Evolutionary conservation across 306 rosid genomes (phyloP).

Genomic region (Gynostemma pentaphyllum): DNA sequence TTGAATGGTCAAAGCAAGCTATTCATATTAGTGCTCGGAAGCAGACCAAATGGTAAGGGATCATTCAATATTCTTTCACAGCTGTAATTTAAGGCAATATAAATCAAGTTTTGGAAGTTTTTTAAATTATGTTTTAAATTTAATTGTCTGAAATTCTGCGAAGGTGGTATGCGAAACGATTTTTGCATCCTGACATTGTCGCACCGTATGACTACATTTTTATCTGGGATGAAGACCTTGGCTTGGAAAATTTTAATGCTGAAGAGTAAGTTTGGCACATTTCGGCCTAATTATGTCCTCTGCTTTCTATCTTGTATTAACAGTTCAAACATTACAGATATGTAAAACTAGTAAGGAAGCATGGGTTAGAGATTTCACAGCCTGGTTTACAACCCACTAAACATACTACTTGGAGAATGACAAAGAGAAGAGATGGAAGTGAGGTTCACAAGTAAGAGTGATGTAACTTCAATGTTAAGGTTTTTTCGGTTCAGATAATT

Average conservation of each 20-base stretch:
- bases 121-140: neutral
- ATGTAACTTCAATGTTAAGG: neutral
- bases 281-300: constrained; percentile 5
- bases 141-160: constrained; percentile 4
- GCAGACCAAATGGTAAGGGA: constrained; percentile 82
- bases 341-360: constrained; percentile 61
- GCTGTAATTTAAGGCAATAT: neutral
- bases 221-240: constrained; percentile 97
- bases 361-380: constrained; percentile 91
- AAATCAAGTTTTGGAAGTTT: neutral
- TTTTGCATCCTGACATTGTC: constrained; percentile 92
- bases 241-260: constrained; percentile 83
- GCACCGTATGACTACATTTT: constrained; percentile 88
- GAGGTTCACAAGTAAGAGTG: constrained; percentile 85
- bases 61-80: neutral
- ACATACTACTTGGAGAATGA: constrained; percentile 91
- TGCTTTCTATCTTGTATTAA: constrained; percentile 8
- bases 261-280: constrained; percentile 54
- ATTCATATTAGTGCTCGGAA: constrained; percentile 81
- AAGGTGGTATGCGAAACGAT: constrained; percentile 98
- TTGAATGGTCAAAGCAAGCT: constrained; percentile 86
- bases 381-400: constrained; percentile 88
- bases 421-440: constrained; percentile 78
- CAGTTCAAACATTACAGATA: constrained; percentile 28
- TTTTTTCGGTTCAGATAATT: neutral